Evolutionary conservation across 73 alveolate genomes (phyloP).

Genomic region (Paramecium primaurelia): DNA sequence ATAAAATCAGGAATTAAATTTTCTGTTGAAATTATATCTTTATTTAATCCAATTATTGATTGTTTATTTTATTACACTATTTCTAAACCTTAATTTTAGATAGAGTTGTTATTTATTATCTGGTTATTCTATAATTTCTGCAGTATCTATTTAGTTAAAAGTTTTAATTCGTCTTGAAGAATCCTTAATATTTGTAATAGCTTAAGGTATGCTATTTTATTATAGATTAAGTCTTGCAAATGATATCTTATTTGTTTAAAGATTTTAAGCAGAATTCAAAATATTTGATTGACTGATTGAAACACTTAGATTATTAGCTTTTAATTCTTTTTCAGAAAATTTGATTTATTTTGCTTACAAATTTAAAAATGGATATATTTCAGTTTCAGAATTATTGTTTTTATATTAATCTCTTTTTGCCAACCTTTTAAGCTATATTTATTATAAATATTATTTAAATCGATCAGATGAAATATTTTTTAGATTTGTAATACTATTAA

Average conservation of each 20-base stretch:
- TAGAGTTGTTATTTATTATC: not conserved
- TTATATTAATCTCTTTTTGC: not conserved
- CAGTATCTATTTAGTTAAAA: not conserved
- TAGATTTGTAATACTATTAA: not conserved
- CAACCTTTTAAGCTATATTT: not conserved
- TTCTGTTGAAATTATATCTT: not conserved
- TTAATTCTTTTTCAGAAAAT: not conserved
- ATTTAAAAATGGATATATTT: not conserved
- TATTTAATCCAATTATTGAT: not conserved
- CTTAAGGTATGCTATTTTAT: not conserved
- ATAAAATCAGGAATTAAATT: not conserved
- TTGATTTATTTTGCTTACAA: not conserved
- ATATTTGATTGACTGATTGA: not conserved
- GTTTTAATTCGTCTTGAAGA: not conserved
- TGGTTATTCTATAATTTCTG: not conserved
- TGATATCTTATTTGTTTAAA: not conserved
- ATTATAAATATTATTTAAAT: too few relatives aligned
- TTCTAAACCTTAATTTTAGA: not conserved
- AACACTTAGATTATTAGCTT: not conserved
- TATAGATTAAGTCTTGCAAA: not conserved
- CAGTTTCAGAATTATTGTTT: not conserved
- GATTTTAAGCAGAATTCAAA: too few relatives aligned
- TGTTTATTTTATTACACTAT: not conserved
- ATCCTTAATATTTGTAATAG: not conserved
- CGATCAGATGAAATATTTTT: not conserved